Conservation (phyloP, 108 stramenopile species). For the Skeletonema potamos region DNA sequence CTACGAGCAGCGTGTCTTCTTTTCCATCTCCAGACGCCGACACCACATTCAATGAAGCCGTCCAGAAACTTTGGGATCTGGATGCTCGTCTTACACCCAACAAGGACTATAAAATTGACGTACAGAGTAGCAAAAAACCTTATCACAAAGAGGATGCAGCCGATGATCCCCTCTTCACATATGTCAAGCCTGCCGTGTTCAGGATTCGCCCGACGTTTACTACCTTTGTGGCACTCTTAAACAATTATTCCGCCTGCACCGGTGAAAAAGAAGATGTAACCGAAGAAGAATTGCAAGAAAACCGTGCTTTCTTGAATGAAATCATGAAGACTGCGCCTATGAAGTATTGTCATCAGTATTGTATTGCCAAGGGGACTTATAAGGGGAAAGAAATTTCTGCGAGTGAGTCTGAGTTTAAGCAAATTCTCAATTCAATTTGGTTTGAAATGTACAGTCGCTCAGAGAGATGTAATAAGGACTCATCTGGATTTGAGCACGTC, state of each 20-base stretch:
- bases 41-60: slow-evolving; percentile 48
- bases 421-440: slow-evolving; percentile 80
- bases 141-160: slow-evolving; percentile 81
- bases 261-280: slow-evolving; percentile 70
- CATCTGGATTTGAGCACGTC: slow-evolving; percentile 92
- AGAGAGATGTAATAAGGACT: slow-evolving; percentile 54
- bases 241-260: slow-evolving; percentile 76
- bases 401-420: slow-evolving; percentile 52
- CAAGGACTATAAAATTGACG: slow-evolving; percentile 79
- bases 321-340: slow-evolving; percentile 86
- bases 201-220: slow-evolving; percentile 75
- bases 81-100: slow-evolving; percentile 77
- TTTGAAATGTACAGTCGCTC: slow-evolving; percentile 84
- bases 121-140: slow-evolving; percentile 87
- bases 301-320: slow-evolving; percentile 60
- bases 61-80: slow-evolving; percentile 87
- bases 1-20: slow-evolving; percentile 15
- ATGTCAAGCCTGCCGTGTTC: slow-evolving; percentile 50
- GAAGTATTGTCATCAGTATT: slow-evolving; percentile 89
- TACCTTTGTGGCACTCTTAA: slow-evolving; percentile 74
- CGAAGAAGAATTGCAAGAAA: slow-evolving; percentile 64
- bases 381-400: slow-evolving; percentile 54
- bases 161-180: slow-evolving; percentile 75
- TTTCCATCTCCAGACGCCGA: slow-evolving; percentile 17
- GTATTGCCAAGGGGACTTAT: slow-evolving; percentile 45